Conservation (phyloP, 2,329 filamentous ascomycete species). For the Madurella mycetomatis region DNA sequence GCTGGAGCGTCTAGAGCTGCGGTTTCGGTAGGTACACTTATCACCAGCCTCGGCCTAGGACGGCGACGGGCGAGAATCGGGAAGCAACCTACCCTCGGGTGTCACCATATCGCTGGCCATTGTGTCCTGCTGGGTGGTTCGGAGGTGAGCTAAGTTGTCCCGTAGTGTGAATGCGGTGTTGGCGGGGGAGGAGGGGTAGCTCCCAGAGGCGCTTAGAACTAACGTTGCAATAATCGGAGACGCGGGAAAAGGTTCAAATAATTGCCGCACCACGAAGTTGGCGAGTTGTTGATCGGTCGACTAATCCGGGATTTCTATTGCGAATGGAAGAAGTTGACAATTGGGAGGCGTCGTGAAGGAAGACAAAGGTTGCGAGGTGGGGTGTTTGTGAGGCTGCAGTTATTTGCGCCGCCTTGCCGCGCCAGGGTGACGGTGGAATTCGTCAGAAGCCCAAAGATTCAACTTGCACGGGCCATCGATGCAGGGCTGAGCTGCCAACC, state of each 20-base stretch:
- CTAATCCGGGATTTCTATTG: not conserved
- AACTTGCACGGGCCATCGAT: slow-evolving; percentile 24
- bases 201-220: slow-evolving; percentile 11
- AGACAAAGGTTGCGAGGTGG: slow-evolving; percentile 8
- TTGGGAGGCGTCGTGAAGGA: slow-evolving; percentile 1
- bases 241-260: not conserved
- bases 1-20: too few relatives aligned
- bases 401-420: slow-evolving; percentile 17
- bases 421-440: slow-evolving; percentile 34
- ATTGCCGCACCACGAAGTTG: too few relatives aligned
- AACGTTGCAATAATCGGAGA: slow-evolving; percentile 5
- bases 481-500: slow-evolving; percentile 24
- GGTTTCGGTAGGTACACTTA: too few relatives aligned
- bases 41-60: too few relatives aligned
- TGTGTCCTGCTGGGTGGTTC: slow-evolving; percentile 14
- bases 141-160: slow-evolving; percentile 1
- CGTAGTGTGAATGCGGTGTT: not conserved
- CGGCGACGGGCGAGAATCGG: not conserved
- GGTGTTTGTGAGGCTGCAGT: slow-evolving; percentile 21
- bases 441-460: slow-evolving; percentile 42
- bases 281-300: not conserved
- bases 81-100: slow-evolving; percentile 26
- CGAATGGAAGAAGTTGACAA: not conserved
- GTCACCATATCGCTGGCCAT: slow-evolving; percentile 23
- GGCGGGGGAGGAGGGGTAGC: slow-evolving; percentile 22